Percentiles rank a stretch among this genome's conserved stretches.
phyloP scores from a whole-genome alignment of 495 filamentous ascomycete species.

The Penicillium riverlandense region DNA sequence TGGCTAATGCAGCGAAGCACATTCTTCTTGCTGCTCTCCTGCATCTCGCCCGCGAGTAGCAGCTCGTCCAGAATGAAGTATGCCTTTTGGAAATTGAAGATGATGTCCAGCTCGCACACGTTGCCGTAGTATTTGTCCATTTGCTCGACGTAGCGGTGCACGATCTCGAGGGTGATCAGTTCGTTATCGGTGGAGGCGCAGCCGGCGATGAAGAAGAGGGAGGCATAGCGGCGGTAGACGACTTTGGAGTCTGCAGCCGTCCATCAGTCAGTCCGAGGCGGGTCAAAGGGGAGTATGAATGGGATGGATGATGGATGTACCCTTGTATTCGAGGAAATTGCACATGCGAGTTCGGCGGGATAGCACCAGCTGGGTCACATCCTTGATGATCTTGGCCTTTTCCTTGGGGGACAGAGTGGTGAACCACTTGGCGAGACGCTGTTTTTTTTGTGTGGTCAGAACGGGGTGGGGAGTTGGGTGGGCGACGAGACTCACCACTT shows the following conservation, averaged over 20 bases:
- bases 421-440: constrained; percentile 99
- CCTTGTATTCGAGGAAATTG: constrained; percentile 99
- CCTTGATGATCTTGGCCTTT: constrained; percentile 99
- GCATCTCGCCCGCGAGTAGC: constrained; percentile 90
- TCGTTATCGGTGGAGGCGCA: constrained; percentile 95
- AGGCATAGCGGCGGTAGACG: constrained; percentile 97
- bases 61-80: constrained; percentile 99
- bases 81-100: constrained; percentile 99
- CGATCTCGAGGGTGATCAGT: constrained; percentile 94
- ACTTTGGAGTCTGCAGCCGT: constrained; percentile 78
- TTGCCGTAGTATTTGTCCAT: constrained; percentile 99
- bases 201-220: constrained; percentile 98
- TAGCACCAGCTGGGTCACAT: constrained; percentile 96
- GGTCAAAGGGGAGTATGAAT: constrained; percentile 3
- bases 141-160: constrained; percentile 98
- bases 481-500: constrained; percentile 70
- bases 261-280: neutral
- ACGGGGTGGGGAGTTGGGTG: constrained; percentile 25
- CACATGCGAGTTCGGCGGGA: constrained; percentile 96
- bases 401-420: constrained; percentile 96
- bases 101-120: constrained; percentile 98
- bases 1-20: constrained; percentile 89
- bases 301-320: constrained; percentile 31
- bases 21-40: constrained; percentile 99
- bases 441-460: too few species aligned